These are phyloP conservation scores for Abrus precatorius DNA, from an alignment of 306 rosid genomes.

Conservation along the genomic window DNA sequence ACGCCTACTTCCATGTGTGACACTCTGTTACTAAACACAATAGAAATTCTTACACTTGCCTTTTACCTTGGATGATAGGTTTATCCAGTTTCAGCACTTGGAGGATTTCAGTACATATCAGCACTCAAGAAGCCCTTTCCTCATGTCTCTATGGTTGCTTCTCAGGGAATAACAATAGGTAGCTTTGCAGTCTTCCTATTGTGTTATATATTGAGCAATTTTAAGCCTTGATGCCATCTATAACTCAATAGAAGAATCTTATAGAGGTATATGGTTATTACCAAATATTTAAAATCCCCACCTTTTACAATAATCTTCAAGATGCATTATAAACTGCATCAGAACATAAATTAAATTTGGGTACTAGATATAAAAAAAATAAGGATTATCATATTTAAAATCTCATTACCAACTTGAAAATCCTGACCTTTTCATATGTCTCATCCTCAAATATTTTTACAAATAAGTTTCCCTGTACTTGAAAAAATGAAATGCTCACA, in stretches of 20 bases:
- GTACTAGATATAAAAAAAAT: constrained; percentile 9
- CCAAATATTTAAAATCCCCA: not conserved
- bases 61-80: constrained; percentile 62
- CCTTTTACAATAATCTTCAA: not conserved
- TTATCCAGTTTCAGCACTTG: constrained; percentile 92
- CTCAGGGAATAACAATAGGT: constrained; percentile 89
- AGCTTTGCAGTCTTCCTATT: constrained; percentile 41
- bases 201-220: constrained; percentile 5
- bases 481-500: not conserved
- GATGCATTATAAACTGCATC: not conserved
- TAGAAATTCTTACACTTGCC: not conserved
- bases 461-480: not conserved
- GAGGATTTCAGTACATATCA: constrained; percentile 77
- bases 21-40: too few species aligned
- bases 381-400: not conserved
- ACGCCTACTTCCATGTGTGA: constrained; percentile 19
- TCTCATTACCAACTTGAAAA: not conserved
- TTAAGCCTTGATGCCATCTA: not conserved
- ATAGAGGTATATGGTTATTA: not conserved
- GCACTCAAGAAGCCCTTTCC: constrained; percentile 87
- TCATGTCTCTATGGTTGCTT: constrained; percentile 86
- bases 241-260: constrained; percentile 4
- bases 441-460: not conserved
- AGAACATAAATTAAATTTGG: not conserved
- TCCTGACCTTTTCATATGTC: constrained; percentile 10